A percentile compares a stretch with the other conserved stretches of the same genome.
Evolutionary conservation across 257 asterid genomes (phyloP).

Genomic region (Capsicum chinense): DNA sequence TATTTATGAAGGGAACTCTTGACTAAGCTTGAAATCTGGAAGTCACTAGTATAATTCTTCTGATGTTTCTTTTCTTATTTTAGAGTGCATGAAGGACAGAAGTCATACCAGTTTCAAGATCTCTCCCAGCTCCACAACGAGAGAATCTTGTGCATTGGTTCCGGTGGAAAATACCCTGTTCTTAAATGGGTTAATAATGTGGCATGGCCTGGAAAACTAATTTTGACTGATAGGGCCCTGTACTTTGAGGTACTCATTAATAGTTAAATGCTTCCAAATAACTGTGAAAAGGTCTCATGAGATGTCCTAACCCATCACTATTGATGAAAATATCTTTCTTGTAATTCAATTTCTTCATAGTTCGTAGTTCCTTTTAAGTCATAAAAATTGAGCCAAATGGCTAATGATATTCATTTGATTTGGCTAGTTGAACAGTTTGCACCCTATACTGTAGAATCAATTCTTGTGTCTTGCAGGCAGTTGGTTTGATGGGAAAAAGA

Average conservation of each 20-base stretch:
- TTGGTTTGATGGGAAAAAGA: slow-evolving; percentile 60
- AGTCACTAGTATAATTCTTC: slow-evolving; percentile 8
- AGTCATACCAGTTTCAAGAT: slow-evolving; percentile 62
- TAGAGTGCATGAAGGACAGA: slow-evolving; percentile 92
- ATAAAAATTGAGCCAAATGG: slow-evolving; percentile 15
- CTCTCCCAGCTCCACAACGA: slow-evolving; percentile 52
- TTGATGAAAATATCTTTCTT: background rate
- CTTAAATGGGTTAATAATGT: slow-evolving; percentile 88
- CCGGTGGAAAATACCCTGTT: slow-evolving; percentile 95
- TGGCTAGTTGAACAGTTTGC: slow-evolving; percentile 9
- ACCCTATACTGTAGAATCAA: background rate
- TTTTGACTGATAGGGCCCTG: slow-evolving; percentile 82
- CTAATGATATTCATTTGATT: background rate
- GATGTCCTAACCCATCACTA: background rate
- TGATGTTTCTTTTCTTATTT: slow-evolving; percentile 33
- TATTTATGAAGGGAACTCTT: background rate
- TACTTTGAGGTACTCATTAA: slow-evolving; percentile 78
- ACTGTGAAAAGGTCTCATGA: background rate
- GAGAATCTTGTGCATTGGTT: slow-evolving; percentile 72
- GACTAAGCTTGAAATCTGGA: background rate
- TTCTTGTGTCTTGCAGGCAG: slow-evolving; percentile 54
- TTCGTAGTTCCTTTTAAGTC: slow-evolving; percentile 23
- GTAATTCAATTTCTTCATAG: slow-evolving; percentile 3
- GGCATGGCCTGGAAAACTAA: slow-evolving; percentile 96
- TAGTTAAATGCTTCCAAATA: background rate